phyloP scores from a whole-genome alignment of 768 basidiomycete species.

The Pholiota microspora region DNA sequence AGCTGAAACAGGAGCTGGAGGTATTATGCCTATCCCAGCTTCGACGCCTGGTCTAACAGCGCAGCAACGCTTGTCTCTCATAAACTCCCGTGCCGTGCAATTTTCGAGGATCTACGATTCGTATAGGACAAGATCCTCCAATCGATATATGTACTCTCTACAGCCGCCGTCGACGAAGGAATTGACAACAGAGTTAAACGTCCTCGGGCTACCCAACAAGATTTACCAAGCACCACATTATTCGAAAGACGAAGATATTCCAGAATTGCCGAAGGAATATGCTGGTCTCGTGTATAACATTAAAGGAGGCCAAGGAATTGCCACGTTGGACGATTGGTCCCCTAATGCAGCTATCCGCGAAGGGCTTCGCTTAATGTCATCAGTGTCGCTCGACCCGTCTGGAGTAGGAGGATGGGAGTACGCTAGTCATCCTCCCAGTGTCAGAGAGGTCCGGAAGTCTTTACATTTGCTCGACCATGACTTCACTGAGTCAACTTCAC shows the following conservation, averaged over 20 bases:
- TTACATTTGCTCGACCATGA: slow-evolving; percentile 33
- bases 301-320: slow-evolving; percentile 59
- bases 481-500: slow-evolving; percentile 6
- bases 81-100: slow-evolving; percentile 23
- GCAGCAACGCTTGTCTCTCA: slow-evolving; percentile 16
- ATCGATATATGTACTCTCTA: slow-evolving; percentile 46
- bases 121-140: slow-evolving; percentile 28
- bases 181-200: slow-evolving; percentile 42
- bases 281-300: slow-evolving; percentile 76
- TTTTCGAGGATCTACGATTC: slow-evolving; percentile 27
- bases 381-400: slow-evolving; percentile 19
- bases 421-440: slow-evolving; percentile 64
- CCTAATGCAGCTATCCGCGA: background rate
- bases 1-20: background rate
- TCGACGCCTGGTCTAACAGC: slow-evolving; percentile 3
- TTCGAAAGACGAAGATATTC: slow-evolving; percentile 67
- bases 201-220: slow-evolving; percentile 50
- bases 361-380: background rate
- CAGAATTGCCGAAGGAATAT: slow-evolving; percentile 68
- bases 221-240: slow-evolving; percentile 82
- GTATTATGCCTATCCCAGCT: background rate
- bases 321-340: slow-evolving; percentile 60
- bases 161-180: slow-evolving; percentile 50
- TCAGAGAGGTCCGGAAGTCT: slow-evolving; percentile 54
- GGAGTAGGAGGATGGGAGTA: slow-evolving; percentile 78